These are phyloP conservation scores for Parascedosporium putredinis DNA, from an alignment of 2,329 filamentous ascomycete genomes.

Conservation along the genomic window DNA sequence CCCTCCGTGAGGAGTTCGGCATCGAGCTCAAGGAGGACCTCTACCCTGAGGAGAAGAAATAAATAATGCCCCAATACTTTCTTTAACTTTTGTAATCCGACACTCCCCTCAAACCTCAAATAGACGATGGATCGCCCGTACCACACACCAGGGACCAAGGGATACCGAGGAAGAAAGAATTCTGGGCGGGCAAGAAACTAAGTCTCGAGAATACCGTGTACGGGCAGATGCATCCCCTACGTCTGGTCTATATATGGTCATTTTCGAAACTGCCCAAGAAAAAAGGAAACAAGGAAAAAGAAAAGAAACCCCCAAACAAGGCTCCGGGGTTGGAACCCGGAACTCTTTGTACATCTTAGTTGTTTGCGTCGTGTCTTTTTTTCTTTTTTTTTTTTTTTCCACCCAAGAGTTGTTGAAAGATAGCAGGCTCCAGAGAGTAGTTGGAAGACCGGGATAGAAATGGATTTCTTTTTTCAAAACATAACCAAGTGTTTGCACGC, in stretches of 20 bases:
- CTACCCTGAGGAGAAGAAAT: conserved; percentile 57
- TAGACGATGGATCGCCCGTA: background rate
- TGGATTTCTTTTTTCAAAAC: conserved; percentile 1
- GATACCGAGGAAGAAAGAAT: background rate
- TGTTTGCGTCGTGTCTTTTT: background rate
- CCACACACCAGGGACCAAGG: background rate
- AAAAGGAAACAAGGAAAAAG: too few relatives aligned
- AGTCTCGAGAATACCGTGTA: too few relatives aligned
- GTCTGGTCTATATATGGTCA: background rate
- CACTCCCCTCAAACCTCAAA: background rate
- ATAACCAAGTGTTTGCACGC: too few relatives aligned
- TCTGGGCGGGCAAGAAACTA: background rate
- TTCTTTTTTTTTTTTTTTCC: too few relatives aligned
- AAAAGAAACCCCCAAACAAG: background rate
- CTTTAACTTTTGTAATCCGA: background rate
- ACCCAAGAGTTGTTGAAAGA: conserved; percentile 4
- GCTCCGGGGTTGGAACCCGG: background rate
- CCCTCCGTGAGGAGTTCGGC: conserved; percentile 86
- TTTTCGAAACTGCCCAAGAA: background rate
- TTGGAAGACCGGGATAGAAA: conserved; percentile 2
- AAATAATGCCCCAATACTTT: background rate
- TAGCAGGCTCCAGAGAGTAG: conserved; percentile 2
- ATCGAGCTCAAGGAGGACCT: conserved; percentile 85
- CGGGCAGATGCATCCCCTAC: too few relatives aligned
- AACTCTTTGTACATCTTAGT: conserved; percentile 3